Evolutionary conservation across 495 filamentous ascomycete species (phyloP), one percentile per base, ranked within the genome.

Genomic region (Pseudevernia furfuracea): DNA sequence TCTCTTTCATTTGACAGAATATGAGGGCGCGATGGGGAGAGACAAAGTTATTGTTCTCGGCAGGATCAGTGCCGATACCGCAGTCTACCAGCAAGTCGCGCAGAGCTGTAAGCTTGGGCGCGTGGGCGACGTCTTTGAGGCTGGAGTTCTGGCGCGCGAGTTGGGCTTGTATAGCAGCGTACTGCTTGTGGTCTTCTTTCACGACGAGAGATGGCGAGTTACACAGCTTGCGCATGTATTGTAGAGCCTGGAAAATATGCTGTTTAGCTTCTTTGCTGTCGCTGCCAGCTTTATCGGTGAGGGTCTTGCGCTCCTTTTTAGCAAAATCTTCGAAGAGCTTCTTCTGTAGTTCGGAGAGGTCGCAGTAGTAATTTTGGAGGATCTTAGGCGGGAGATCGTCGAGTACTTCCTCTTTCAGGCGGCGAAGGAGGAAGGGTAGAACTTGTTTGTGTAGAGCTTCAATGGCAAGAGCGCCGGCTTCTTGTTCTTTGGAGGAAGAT

Each of bases 1-100:
- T 98, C 74, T 97, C 95, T 73, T 97, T 97, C 89, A 97, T 95
- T 72, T 98, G 94, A 70, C 93, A 98, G 80, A 98, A 98, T 68
- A 98, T 89, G 60, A 98, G 83, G 3, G 95, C 95, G 49, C 94
- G 89, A 68, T 98, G 94, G 7, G 91, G 94, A 67, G 90, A 93
- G 73, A 97, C 93, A 56, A 90, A 92, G 73, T 82, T 88, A 19
- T 66, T 68, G 86, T 82, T 60, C 87, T 78, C 76, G 30, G 82
- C 71, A 17, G 80, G 75, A 60, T 83, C 77, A 30, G 87, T 82
- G 60, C 94, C 94, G 74, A 98, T 98, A 48, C 94, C 95, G 69
- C 94, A 97, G 77, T 98, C 94, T 46, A 96, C 82, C 2, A 98
- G 81, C 11, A 98, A 79, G 72, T 98, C 95, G 34, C 87, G 84